Evolutionary conservation across 306 rosid species (phyloP).

Genomic region (Hippophae rhamnoides): DNA sequence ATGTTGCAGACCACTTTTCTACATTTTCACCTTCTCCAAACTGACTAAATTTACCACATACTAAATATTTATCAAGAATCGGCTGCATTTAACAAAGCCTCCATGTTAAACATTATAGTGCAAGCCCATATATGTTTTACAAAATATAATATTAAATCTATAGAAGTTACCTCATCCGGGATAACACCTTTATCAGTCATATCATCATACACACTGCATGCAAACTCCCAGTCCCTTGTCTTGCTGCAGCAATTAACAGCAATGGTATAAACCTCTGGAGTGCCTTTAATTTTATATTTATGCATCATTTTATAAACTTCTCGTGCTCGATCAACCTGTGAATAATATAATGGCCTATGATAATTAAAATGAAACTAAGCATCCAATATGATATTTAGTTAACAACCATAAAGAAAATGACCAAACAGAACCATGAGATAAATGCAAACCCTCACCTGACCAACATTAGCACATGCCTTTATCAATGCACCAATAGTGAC

Average conservation of each 20-base stretch:
- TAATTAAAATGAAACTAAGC: background rate
- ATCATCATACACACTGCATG: conserved; percentile 51
- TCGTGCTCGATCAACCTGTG: conserved; percentile 73
- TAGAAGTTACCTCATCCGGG: conserved; percentile 72
- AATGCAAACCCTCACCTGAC: conserved; percentile 54
- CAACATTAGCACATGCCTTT: conserved; percentile 80
- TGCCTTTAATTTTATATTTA: conserved; percentile 57
- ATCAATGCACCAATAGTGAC: conserved; percentile 81
- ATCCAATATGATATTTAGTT: conserved; percentile 8
- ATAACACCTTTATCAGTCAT: conserved; percentile 63
- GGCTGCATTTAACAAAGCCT: background rate
- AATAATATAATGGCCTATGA: conserved; percentile 9
- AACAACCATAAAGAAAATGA: conserved; percentile 10
- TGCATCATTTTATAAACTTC: conserved; percentile 78
- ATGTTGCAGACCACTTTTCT: background rate
- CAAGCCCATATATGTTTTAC: background rate
- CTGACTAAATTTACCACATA: background rate
- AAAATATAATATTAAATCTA: conserved; percentile 1
- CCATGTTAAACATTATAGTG: background rate
- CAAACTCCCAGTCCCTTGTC: conserved; percentile 88
- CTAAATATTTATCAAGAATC: background rate
- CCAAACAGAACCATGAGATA: background rate
- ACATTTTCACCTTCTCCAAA: background rate
- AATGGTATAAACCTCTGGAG: conserved; percentile 93
- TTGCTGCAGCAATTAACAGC: conserved; percentile 82